phyloP scores from a whole-genome alignment of 768 basidiomycete genomes.

The Podaxis sp. region DNA sequence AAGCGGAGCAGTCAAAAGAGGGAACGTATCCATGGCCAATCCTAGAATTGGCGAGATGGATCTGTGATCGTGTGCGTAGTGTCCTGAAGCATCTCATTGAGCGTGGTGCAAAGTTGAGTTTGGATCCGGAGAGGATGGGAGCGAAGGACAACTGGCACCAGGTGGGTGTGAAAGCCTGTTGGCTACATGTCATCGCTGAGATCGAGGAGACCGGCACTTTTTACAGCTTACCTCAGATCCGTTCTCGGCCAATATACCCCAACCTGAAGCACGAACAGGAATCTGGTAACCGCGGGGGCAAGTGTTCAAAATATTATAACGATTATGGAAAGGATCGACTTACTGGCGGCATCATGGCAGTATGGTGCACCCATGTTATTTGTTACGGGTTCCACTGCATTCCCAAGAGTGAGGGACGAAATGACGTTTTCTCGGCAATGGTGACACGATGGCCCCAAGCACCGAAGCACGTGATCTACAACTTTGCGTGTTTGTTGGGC shows the following conservation, averaged over 20 bases:
- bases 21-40: neutral
- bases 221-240: constrained; percentile 29
- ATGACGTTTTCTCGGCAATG: constrained; percentile 40
- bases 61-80: neutral
- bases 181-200: neutral
- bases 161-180: neutral
- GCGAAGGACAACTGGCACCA: neutral
- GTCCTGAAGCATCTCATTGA: neutral
- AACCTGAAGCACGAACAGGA: constrained; percentile 25
- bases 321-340: constrained; percentile 26
- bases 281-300: constrained; percentile 23
- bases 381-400: constrained; percentile 37
- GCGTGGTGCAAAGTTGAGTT: neutral
- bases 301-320: constrained; percentile 31
- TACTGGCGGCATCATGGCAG: constrained; percentile 30
- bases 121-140: neutral
- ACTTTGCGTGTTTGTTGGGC: constrained; percentile 32
- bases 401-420: constrained; percentile 33
- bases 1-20: neutral
- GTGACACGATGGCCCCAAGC: constrained; percentile 32
- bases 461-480: constrained; percentile 33
- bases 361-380: constrained; percentile 33
- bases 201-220: constrained; percentile 25
- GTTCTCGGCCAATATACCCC: constrained; percentile 27
- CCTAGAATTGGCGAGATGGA: neutral